These are phyloP conservation scores for Fusarium decemcellulare DNA, from an alignment of 2,329 filamentous ascomycete genomes.

Conservation along the genomic window DNA sequence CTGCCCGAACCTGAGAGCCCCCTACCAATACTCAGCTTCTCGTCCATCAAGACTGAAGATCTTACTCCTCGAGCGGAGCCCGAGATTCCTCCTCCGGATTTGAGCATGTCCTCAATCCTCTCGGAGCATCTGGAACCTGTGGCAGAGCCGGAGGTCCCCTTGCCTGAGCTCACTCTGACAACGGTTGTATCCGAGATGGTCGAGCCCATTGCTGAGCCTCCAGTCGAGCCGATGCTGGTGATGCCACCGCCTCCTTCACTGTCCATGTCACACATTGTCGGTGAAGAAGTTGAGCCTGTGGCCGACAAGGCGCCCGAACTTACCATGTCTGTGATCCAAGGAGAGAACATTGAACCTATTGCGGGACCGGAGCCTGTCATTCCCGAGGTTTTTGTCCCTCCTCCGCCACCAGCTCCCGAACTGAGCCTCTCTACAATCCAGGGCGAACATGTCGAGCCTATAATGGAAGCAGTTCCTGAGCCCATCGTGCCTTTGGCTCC, in stretches of 20 bases:
- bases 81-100: slow-evolving; percentile 42
- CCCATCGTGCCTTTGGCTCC: not conserved
- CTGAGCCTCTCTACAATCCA: slow-evolving; percentile 41
- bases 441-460: slow-evolving; percentile 40
- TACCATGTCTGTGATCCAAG: slow-evolving; percentile 35
- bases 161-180: slow-evolving; percentile 44
- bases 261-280: slow-evolving; percentile 32
- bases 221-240: slow-evolving; percentile 44
- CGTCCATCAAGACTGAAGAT: slow-evolving; percentile 55
- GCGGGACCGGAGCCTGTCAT: slow-evolving; percentile 22
- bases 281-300: slow-evolving; percentile 47
- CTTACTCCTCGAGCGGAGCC: slow-evolving; percentile 48
- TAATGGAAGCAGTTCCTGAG: slow-evolving; percentile 16
- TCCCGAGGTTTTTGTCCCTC: slow-evolving; percentile 16
- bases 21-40: slow-evolving; percentile 54
- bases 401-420: slow-evolving; percentile 28
- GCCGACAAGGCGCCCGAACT: slow-evolving; percentile 29
- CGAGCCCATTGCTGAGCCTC: slow-evolving; percentile 36
- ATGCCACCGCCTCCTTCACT: slow-evolving; percentile 34
- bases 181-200: slow-evolving; percentile 24
- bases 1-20: slow-evolving; percentile 53
- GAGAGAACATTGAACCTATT: slow-evolving; percentile 40
- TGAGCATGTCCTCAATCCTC: slow-evolving; percentile 47
- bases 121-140: slow-evolving; percentile 43
- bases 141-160: slow-evolving; percentile 36